Evolutionary conservation across 225 moss, liverwort and hornwort genomes (phyloP).

Genomic region (Neckera pumila): DNA sequence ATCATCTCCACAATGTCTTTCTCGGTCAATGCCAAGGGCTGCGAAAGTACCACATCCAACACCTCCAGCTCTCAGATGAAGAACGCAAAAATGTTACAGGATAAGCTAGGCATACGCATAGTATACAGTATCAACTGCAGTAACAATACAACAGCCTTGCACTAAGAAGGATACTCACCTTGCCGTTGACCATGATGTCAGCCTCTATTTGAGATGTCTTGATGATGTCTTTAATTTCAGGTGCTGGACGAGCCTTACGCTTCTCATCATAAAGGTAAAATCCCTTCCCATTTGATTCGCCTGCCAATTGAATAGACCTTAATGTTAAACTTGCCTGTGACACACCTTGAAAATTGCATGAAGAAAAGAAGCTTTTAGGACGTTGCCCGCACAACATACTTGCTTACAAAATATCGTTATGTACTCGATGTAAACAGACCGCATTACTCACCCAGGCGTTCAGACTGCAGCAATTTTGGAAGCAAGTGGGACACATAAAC

Average conservation of each 20-base stretch:
- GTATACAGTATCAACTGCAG: background rate
- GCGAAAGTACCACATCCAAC: slow-evolving; percentile 10
- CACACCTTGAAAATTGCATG: background rate
- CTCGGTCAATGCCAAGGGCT: slow-evolving; percentile 74
- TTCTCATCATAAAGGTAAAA: slow-evolving; percentile 81
- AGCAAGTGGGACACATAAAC: slow-evolving; percentile 48
- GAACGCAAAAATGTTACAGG: background rate
- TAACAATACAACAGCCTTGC: background rate
- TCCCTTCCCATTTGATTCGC: slow-evolving; percentile 78
- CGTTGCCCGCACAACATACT: background rate
- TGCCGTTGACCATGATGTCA: slow-evolving; percentile 72
- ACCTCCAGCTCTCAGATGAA: background rate
- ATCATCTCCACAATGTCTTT: slow-evolving; percentile 93
- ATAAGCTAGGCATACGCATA: background rate
- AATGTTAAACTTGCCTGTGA: background rate
- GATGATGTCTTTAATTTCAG: slow-evolving; percentile 45
- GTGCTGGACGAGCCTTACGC: slow-evolving; percentile 75
- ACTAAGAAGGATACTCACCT: slow-evolving; percentile 28
- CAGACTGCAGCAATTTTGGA: slow-evolving; percentile 46
- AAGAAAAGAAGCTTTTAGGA: background rate
- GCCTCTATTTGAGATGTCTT: slow-evolving; percentile 52
- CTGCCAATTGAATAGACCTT: slow-evolving; percentile 27
- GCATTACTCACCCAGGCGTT: slow-evolving; percentile 53
- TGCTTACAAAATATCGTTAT: background rate
- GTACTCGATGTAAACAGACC: background rate